Evolutionary conservation across 1,284 basidiomycete species (phyloP).

Genomic region (Malassezia furfur): DNA sequence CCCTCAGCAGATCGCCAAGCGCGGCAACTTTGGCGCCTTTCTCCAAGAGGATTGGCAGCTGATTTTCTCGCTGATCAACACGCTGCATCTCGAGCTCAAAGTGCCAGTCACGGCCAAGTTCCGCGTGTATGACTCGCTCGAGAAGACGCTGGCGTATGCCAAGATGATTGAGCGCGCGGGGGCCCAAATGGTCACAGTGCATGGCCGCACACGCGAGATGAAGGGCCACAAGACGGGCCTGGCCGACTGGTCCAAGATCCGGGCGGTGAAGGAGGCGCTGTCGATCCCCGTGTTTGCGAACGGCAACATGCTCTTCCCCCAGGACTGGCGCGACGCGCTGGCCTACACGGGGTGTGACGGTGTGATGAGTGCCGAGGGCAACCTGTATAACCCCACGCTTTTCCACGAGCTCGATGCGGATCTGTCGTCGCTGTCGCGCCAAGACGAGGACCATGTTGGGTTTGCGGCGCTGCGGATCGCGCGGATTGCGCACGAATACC

Average conservation of each 20-base stretch:
- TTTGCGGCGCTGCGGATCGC: conserved; percentile 51
- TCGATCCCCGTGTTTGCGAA: conserved; percentile 91
- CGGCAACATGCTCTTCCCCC: conserved; percentile 81
- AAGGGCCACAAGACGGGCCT: conserved; percentile 68
- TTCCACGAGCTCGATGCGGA: conserved; percentile 51
- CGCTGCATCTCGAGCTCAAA: conserved; percentile 62
- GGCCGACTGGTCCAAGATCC: conserved; percentile 72
- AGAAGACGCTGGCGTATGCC: conserved; percentile 84
- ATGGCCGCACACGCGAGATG: conserved; percentile 81
- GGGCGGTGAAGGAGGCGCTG: conserved; percentile 74
- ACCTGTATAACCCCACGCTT: conserved; percentile 82
- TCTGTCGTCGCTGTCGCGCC: conserved; percentile 4
- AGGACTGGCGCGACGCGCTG: conserved; percentile 70
- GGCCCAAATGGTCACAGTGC: conserved; percentile 87
- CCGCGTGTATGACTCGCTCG: conserved; percentile 72
- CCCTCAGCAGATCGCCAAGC: conserved; percentile 84
- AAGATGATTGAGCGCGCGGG: conserved; percentile 88
- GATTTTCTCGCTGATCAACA: conserved; percentile 41
- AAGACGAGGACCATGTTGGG: not conserved
- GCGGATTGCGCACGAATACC: conserved; percentile 71
- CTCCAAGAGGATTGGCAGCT: conserved; percentile 90
- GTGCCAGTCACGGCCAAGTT: conserved; percentile 95
- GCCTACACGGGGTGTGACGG: conserved; percentile 74
- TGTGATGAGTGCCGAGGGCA: conserved; percentile 90
- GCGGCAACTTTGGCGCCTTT: conserved; percentile 80